phyloP scores from a whole-genome alignment of 768 basidiomycete species.

The Termitomyces sp. region DNA sequence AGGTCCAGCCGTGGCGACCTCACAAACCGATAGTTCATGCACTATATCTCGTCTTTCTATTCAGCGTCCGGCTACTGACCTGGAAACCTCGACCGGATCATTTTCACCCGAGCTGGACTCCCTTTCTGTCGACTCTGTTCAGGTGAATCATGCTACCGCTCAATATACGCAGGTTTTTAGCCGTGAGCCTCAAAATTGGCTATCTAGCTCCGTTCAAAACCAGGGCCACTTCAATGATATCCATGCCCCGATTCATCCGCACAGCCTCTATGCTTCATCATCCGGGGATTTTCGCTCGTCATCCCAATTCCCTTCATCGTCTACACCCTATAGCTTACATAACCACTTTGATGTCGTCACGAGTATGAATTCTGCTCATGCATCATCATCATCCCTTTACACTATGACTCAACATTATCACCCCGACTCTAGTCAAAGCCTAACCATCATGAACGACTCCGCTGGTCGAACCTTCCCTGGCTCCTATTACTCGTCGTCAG shows the following conservation, averaged over 20 bases:
- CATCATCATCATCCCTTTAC: background rate
- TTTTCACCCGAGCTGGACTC: background rate
- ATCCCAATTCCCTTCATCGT: background rate
- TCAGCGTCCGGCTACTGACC: background rate
- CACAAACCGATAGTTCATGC: background rate
- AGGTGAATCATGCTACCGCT: background rate
- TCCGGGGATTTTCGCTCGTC: background rate
- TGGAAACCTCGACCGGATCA: background rate
- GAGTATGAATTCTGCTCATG: background rate
- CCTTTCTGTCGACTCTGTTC: background rate
- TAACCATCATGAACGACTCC: background rate
- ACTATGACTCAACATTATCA: background rate
- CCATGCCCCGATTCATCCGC: background rate
- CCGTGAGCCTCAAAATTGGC: background rate
- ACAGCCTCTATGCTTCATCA: background rate
- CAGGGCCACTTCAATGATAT: background rate
- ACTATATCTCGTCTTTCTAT: background rate
- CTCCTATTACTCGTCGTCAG: background rate
- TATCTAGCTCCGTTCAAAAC: background rate
- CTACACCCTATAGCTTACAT: background rate
- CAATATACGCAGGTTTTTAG: background rate
- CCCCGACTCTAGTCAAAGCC: background rate
- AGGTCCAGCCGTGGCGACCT: background rate
- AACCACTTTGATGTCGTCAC: background rate
- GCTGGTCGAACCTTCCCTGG: too few relatives aligned